Percentiles rank a stretch among this genome's conserved stretches.
Conservation (phyloP, 257 asterid species). For the Ilex aquifolium region DNA sequence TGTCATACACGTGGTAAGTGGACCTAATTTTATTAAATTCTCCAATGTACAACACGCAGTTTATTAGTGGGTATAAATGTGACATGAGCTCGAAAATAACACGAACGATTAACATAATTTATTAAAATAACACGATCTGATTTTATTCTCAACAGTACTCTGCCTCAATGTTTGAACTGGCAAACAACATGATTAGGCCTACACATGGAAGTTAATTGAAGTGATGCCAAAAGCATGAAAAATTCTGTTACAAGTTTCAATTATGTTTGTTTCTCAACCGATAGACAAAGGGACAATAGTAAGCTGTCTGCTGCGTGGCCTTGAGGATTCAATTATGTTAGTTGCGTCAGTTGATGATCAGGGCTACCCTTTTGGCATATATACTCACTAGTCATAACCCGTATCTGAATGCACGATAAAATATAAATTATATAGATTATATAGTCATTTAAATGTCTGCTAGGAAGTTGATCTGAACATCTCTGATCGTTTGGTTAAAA, state of each 20-base stretch:
- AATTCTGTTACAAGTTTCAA: slow-evolving; percentile 14
- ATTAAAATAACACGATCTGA: too few relatives aligned
- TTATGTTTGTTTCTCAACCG: slow-evolving; percentile 21
- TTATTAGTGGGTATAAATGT: too few relatives aligned
- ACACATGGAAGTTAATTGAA: neutral
- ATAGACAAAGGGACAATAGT: slow-evolving; percentile 16
- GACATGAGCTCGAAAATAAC: neutral
- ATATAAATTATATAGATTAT: too few relatives aligned
- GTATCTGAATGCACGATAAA: too few relatives aligned
- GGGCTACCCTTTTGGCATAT: too few relatives aligned
- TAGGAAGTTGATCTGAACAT: too few relatives aligned
- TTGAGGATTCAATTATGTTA: slow-evolving; percentile 1
- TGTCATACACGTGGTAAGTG: slow-evolving; percentile 40
- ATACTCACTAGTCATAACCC: too few relatives aligned
- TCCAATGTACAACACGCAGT: neutral
- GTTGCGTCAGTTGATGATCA: too few relatives aligned
- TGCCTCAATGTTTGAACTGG: slow-evolving; percentile 4
- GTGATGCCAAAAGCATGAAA: slow-evolving; percentile 5
- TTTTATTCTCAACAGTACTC: too few relatives aligned
- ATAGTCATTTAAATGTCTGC: too few relatives aligned
- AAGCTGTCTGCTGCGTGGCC: slow-evolving; percentile 10
- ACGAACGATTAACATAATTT: neutral
- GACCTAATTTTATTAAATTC: slow-evolving; percentile 32
- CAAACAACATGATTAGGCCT: slow-evolving; percentile 3
- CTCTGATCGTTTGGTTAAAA: too few relatives aligned